These are phyloP conservation scores for Helianthus annuus DNA, from an alignment of 129 eudicot genomes.

Conservation along the genomic window DNA sequence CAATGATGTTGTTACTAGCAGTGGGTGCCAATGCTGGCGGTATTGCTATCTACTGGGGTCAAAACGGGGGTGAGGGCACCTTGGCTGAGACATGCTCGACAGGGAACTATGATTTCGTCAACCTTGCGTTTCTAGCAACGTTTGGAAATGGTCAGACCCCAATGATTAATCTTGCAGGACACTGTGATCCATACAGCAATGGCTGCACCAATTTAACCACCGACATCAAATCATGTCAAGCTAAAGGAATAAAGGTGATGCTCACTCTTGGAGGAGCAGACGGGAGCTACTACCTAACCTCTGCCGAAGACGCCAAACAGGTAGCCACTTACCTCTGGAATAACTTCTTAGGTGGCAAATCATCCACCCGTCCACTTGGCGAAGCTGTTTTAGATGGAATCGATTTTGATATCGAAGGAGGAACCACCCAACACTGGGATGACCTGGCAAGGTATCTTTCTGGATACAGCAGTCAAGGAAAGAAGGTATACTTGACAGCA, in stretches of 20 bases:
- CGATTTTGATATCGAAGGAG: conserved; percentile 45
- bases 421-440: conserved; percentile 32
- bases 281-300: conserved; percentile 33
- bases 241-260: conserved; percentile 33
- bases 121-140: conserved; percentile 36
- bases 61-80: conserved; percentile 42
- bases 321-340: conserved; percentile 43
- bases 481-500: conserved; percentile 37
- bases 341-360: conserved; percentile 40
- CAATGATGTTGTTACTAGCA: conserved; percentile 30
- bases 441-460: conserved; percentile 37
- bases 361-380: conserved; percentile 38
- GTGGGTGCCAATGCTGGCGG: conserved; percentile 35
- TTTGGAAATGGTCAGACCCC: conserved; percentile 43
- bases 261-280: conserved; percentile 41
- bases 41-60: conserved; percentile 51
- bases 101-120: conserved; percentile 32
- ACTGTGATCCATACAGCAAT: conserved; percentile 35
- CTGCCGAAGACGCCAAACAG: conserved; percentile 35
- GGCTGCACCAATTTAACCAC: conserved; percentile 34
- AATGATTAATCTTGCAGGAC: conserved; percentile 39
- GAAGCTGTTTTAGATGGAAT: conserved; percentile 41
- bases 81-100: conserved; percentile 41
- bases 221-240: conserved; percentile 35
- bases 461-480: conserved; percentile 14